Evolutionary conservation across 768 basidiomycete genomes (phyloP).

Genomic region (Trametes meyenii): DNA sequence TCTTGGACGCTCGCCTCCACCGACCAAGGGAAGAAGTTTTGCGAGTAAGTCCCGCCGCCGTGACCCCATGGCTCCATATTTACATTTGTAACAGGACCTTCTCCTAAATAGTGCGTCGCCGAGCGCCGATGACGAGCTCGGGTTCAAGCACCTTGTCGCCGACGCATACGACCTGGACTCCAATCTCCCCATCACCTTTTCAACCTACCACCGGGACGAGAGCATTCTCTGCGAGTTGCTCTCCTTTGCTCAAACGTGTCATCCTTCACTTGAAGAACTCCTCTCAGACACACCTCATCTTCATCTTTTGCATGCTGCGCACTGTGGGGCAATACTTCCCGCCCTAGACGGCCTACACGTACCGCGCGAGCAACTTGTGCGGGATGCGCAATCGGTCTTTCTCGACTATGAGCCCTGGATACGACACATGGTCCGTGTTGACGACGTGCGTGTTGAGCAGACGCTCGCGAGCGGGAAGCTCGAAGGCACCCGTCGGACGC

Average conservation of each 20-base stretch:
- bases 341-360: constrained; percentile 15
- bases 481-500: constrained; percentile 21
- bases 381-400: constrained; percentile 8
- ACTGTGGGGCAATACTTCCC: constrained; percentile 10
- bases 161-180: constrained; percentile 1
- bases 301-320: constrained; percentile 4
- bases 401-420: constrained; percentile 26
- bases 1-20: constrained; percentile 11
- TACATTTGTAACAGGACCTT: constrained; percentile 11
- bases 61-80: background rate
- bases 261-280: background rate
- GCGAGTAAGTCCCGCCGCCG: constrained; percentile 1
- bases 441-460: constrained; percentile 14
- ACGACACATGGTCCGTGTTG: constrained; percentile 20
- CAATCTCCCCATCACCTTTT: constrained; percentile 16
- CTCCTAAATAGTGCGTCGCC: constrained; percentile 11
- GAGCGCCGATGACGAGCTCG: constrained; percentile 23
- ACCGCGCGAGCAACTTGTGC: constrained; percentile 14
- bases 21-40: constrained; percentile 8
- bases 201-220: constrained; percentile 21
- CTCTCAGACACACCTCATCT: background rate
- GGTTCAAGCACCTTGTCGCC: constrained; percentile 19
- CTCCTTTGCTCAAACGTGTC: background rate
- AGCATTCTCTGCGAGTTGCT: constrained; percentile 5
- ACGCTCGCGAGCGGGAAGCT: constrained; percentile 5